Conservation (phyloP, 2,329 filamentous ascomycete genomes). For the Fusarium ramigenum region DNA sequence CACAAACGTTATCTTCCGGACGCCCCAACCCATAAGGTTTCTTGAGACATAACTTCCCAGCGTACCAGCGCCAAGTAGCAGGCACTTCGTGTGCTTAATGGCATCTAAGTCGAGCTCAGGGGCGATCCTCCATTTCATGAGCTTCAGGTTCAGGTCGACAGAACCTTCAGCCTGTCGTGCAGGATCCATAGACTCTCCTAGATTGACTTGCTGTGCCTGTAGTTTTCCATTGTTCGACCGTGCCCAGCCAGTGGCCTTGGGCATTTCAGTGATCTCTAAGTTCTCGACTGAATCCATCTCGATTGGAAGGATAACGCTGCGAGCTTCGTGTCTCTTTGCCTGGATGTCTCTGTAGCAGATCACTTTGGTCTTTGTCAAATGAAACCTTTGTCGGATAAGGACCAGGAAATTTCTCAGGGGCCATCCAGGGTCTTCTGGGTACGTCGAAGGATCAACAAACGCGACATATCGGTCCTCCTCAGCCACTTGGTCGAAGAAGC, state of each 20-base stretch:
- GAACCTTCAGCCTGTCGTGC: conserved; percentile 87
- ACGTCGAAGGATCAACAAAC: conserved; percentile 94
- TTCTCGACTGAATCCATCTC: conserved; percentile 61
- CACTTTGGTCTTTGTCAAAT: conserved; percentile 79
- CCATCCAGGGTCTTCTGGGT: conserved; percentile 88
- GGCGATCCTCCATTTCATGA: conserved; percentile 98
- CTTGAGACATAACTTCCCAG: conserved; percentile 93
- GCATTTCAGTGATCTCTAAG: conserved; percentile 66
- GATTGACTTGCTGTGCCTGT: conserved; percentile 78
- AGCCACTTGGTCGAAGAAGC: conserved; percentile 81
- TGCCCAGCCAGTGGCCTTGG: conserved; percentile 96
- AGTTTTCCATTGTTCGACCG: conserved; percentile 82
- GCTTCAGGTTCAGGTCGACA: conserved; percentile 93
- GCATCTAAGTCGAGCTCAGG: conserved; percentile 86
- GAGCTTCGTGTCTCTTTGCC: conserved; percentile 77
- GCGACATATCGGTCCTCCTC: conserved; percentile 83
- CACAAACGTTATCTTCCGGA: conserved; percentile 93
- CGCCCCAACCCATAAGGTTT: conserved; percentile 94
- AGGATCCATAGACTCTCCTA: conserved; percentile 95
- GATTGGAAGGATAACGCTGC: conserved; percentile 80
- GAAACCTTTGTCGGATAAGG: conserved; percentile 83
- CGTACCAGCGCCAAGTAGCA: conserved; percentile 91
- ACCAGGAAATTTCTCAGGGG: conserved; percentile 89
- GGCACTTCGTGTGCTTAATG: conserved; percentile 89
- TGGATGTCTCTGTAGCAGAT: conserved; percentile 91